phyloP scores from a whole-genome alignment of 2,329 filamentous ascomycete genomes.

The Ophiostoma populinum region DNA sequence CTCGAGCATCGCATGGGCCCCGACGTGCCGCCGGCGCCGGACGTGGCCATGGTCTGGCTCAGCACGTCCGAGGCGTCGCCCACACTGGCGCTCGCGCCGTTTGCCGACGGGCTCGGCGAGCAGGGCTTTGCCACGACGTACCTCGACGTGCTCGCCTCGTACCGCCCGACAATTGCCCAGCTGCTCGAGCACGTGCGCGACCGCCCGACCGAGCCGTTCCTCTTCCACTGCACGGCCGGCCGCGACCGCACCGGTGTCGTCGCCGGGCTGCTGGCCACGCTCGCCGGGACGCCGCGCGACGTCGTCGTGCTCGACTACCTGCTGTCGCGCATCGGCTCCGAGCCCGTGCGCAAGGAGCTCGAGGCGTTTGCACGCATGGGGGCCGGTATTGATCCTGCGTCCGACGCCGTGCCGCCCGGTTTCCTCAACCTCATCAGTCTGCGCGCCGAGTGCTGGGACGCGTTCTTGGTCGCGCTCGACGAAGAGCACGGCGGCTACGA shows the following conservation, averaged over 20 bases:
- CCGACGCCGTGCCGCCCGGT: constrained; percentile 22
- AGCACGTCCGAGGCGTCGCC: constrained; percentile 20
- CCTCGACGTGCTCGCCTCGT: constrained; percentile 25
- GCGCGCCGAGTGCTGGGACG: constrained; percentile 25
- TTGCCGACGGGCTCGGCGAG: constrained; percentile 27
- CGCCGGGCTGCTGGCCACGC: constrained; percentile 29
- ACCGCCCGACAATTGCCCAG: constrained; percentile 23
- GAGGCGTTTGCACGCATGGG: constrained; percentile 23
- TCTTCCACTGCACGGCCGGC: constrained; percentile 41
- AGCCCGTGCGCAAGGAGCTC: constrained; percentile 31
- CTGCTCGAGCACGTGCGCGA: constrained; percentile 32
- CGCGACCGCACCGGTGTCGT: constrained; percentile 37
- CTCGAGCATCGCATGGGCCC: constrained; percentile 25
- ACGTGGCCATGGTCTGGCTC: constrained; percentile 27
- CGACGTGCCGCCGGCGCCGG: constrained; percentile 25
- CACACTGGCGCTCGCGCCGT: constrained; percentile 22
- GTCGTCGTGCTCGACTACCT: constrained; percentile 31
- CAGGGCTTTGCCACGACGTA: constrained; percentile 29
- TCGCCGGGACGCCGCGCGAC: constrained; percentile 28
- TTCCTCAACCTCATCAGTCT: constrained; percentile 31
- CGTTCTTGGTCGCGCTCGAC: constrained; percentile 26
- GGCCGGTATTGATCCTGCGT: constrained; percentile 14
- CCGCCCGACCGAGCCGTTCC: constrained; percentile 24
- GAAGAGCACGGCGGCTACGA: constrained; percentile 29
- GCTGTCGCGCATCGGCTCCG: constrained; percentile 34